A percentile compares a stretch with the other conserved stretches of the same genome.
Evolutionary conservation across 2,329 filamentous ascomycete species (phyloP).

Genomic region (Chaetothyriales sp.): DNA sequence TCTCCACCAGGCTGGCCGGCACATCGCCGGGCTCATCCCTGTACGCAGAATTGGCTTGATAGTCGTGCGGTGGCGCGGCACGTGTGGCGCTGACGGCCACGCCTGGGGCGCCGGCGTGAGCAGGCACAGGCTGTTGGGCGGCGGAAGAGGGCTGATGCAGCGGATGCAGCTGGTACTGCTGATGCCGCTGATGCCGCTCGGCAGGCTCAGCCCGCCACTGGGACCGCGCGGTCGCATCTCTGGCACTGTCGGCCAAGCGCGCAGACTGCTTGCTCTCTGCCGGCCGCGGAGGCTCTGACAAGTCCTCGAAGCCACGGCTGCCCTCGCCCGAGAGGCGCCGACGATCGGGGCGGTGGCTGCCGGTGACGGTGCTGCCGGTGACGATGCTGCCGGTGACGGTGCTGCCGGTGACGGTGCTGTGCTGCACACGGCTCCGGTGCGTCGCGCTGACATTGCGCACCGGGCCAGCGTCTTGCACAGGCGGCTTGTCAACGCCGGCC

Average conservation of each 20-base stretch:
- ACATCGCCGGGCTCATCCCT: background rate
- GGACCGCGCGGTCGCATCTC: background rate
- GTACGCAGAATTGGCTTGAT: background rate
- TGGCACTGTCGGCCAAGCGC: background rate
- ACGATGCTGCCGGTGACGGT: too few species aligned
- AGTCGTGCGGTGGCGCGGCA: background rate
- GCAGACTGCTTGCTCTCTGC: background rate
- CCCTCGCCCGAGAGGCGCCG: constrained; percentile 12
- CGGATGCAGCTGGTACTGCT: too few species aligned
- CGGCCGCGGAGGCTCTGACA: background rate
- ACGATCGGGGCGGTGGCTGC: constrained; percentile 18
- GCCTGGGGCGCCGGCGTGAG: background rate
- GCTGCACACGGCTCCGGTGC: constrained; percentile 25
- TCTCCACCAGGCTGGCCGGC: constrained; percentile 4
- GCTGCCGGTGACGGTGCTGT: constrained; percentile 21
- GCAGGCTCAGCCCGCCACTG: background rate
- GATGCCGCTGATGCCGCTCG: too few species aligned
- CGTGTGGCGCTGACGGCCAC: background rate
- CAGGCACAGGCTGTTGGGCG: too few species aligned
- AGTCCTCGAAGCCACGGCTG: constrained; percentile 18
- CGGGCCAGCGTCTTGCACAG: constrained; percentile 21
- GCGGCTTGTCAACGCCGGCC: constrained; percentile 5
- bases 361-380: constrained; percentile 21
- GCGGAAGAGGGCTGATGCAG: too few species aligned
- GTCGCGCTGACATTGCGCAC: constrained; percentile 22